Conservation (phyloP, 2,329 filamentous ascomycete species). For the Graphilbum ipis-grandicollis region DNA sequence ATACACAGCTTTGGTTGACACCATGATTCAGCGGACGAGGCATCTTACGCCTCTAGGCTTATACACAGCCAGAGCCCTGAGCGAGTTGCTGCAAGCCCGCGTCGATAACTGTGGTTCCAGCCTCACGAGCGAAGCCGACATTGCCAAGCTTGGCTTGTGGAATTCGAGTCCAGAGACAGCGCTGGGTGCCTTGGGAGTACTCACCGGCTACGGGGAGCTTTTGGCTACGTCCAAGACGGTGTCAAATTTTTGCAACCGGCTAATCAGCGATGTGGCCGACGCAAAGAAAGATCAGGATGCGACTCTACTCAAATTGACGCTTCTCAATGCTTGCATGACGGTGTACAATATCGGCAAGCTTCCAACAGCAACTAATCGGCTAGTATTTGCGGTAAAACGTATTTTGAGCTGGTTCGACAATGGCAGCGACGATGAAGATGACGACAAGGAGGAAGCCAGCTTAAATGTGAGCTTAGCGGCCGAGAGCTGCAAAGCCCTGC, state of each 20-base stretch:
- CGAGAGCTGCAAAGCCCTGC: constrained; percentile 37
- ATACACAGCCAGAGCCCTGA: constrained; percentile 35
- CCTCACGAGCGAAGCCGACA: constrained; percentile 26
- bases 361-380: constrained; percentile 46
- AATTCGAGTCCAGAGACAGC: constrained; percentile 28
- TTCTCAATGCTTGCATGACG: constrained; percentile 34
- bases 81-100: constrained; percentile 28
- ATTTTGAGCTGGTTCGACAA: constrained; percentile 47
- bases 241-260: constrained; percentile 38
- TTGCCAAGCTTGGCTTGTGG: constrained; percentile 26
- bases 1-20: constrained; percentile 19
- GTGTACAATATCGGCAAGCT: constrained; percentile 34
- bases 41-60: constrained; percentile 25
- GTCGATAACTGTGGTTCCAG: constrained; percentile 29
- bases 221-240: constrained; percentile 28
- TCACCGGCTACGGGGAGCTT: constrained; percentile 33
- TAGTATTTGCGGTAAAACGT: constrained; percentile 71
- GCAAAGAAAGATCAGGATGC: constrained; percentile 24
- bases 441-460: not conserved
- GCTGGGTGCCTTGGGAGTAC: constrained; percentile 29
- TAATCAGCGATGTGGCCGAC: constrained; percentile 42
- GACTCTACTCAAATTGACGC: constrained; percentile 29
- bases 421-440: not conserved
- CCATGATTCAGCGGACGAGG: constrained; percentile 24
- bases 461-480: constrained; percentile 23